Percentiles rank a stretch among this genome's conserved stretches.
Evolutionary conservation across 139 green algal species (phyloP).

Genomic region (Chlamydomonas asymmetrica): DNA sequence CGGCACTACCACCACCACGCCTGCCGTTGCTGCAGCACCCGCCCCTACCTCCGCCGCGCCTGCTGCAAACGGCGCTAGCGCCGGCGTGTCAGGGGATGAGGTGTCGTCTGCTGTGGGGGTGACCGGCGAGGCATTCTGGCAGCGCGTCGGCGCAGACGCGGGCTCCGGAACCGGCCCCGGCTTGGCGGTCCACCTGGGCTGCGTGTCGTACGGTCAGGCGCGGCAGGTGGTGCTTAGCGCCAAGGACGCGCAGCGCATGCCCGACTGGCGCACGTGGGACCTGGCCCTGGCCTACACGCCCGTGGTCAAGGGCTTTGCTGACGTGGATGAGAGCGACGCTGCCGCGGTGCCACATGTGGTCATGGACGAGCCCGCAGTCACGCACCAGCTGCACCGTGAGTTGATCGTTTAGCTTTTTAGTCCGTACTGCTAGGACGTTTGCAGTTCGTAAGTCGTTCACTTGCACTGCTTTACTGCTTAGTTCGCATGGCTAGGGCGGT

Average conservation of each 20-base stretch:
- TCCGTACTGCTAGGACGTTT: not conserved
- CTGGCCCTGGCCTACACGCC: not conserved
- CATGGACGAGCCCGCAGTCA: not conserved
- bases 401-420: not conserved
- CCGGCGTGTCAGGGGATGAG: not conserved
- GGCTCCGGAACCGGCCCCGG: no score
- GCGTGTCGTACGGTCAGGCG: not conserved
- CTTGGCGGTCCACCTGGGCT: not conserved
- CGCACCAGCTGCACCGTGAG: slow-evolving; percentile 4
- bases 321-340: not conserved
- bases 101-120: not conserved
- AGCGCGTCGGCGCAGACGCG: no score
- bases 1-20: not conserved
- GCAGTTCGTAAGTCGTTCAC: no score
- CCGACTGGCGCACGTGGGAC: not conserved
- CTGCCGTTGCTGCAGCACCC: not conserved
- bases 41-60: not conserved
- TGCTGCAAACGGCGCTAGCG: not conserved
- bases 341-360: not conserved
- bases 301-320: not conserved
- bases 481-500: no score
- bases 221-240: not conserved
- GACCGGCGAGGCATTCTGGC: not conserved
- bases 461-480: no score
- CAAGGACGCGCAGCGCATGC: not conserved